Conservation (phyloP, 495 filamentous ascomycete genomes). For the Filosporella fistucella region DNA sequence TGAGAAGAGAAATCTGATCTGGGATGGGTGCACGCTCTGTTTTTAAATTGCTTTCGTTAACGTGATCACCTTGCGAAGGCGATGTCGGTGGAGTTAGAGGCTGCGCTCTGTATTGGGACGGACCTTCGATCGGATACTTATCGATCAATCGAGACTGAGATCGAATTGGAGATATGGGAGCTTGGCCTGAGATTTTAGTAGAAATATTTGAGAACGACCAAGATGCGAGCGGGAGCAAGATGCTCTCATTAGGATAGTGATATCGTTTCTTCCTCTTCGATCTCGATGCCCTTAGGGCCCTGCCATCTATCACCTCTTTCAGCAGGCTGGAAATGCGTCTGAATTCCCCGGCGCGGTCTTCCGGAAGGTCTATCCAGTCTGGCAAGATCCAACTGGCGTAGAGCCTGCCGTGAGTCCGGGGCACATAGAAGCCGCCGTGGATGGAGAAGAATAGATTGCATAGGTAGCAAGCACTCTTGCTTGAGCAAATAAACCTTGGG, state of each 20-base stretch:
- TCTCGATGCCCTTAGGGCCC: constrained; percentile 10
- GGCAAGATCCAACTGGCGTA: constrained; percentile 20
- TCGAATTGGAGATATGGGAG: constrained; percentile 13
- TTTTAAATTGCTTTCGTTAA: not conserved
- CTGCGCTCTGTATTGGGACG: constrained; percentile 3
- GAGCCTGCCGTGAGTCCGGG: constrained; percentile 18
- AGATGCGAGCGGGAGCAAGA: constrained; percentile 11
- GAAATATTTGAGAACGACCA: constrained; percentile 13
- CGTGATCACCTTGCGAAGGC: constrained; percentile 5
- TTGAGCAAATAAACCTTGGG: constrained; percentile 30
- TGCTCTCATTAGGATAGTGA: constrained; percentile 16
- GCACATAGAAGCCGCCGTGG: constrained; percentile 16
- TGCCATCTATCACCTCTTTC: constrained; percentile 4
- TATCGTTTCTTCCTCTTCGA: constrained; percentile 15
- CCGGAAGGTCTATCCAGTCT: constrained; percentile 18
- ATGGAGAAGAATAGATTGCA: constrained; percentile 24
- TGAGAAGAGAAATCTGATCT: constrained; percentile 5
- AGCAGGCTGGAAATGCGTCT: not conserved
- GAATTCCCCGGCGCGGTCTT: constrained; percentile 1
- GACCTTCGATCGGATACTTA: not conserved
- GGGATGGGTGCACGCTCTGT: not conserved
- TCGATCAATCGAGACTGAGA: constrained; percentile 1
- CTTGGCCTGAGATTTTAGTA: not conserved
- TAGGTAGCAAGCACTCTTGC: constrained; percentile 32
- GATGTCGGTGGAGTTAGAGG: constrained; percentile 17